Evolutionary conservation across 78 protist species (phyloP).

Genomic region (Diacronema lutheri): DNA sequence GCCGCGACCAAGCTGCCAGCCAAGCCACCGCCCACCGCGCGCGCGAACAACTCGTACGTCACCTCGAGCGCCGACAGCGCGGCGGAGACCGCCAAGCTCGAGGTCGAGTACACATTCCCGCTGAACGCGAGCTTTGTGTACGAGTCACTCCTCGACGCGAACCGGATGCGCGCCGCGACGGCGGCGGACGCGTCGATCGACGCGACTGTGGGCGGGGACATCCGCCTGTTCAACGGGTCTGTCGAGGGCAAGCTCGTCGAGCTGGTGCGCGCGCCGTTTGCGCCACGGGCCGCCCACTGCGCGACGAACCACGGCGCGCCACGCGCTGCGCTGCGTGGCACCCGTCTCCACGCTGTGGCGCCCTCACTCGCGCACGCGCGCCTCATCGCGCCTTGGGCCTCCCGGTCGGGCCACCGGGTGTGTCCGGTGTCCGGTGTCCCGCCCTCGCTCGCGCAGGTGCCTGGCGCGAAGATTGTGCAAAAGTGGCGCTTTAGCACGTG

Average conservation of each 20-base stretch:
- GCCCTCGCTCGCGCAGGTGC: too few relatives aligned
- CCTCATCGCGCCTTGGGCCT: too few relatives aligned
- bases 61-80: background rate
- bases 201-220: background rate
- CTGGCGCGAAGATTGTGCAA: background rate
- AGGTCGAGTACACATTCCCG: background rate
- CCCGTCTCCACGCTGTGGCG: too few relatives aligned
- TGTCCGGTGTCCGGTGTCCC: too few relatives aligned
- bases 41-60: background rate
- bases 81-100: background rate
- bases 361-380: too few relatives aligned
- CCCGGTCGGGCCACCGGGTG: too few relatives aligned
- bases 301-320: too few relatives aligned
- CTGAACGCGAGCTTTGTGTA: background rate
- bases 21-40: too few relatives aligned
- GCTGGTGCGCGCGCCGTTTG: background rate
- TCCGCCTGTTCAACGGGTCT: background rate
- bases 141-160: background rate
- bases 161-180: constrained; percentile 4
- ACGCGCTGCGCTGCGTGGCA: too few relatives aligned
- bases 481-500: constrained; percentile 20
- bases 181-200: background rate
- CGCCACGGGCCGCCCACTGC: too few relatives aligned
- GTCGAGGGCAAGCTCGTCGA: constrained; percentile 3
- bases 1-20: too few relatives aligned